phyloP scores from a whole-genome alignment of 148 eudicot species.

The Heliamphora exappendiculata region DNA sequence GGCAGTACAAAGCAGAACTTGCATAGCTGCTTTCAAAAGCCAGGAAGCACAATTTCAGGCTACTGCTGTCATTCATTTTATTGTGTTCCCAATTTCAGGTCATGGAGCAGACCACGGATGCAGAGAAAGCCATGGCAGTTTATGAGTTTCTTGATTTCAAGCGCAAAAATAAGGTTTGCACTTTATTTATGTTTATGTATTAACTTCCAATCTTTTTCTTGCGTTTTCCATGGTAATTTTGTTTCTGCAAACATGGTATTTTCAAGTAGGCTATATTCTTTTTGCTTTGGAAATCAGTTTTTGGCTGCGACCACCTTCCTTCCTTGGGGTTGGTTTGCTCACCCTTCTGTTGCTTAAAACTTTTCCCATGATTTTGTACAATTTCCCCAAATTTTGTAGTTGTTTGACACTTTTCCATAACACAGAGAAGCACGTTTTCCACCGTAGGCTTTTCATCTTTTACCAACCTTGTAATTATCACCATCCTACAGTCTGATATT shows the following conservation, averaged over 20 bases:
- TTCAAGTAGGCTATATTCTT: neutral
- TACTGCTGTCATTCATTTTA: neutral
- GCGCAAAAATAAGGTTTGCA: conserved; percentile 83
- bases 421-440: neutral
- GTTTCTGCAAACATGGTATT: neutral
- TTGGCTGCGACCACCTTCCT: neutral
- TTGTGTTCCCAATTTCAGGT: conserved; percentile 42
- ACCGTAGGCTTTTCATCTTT: neutral
- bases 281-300: neutral
- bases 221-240: neutral
- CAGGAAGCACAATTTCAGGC: neutral
- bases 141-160: conserved; percentile 86
- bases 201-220: conserved; percentile 1
- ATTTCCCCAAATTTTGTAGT: neutral
- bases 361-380: neutral
- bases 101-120: conserved; percentile 93
- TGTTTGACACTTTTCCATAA: neutral
- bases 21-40: neutral
- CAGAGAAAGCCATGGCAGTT: conserved; percentile 86
- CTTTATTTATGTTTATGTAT: conserved; percentile 10
- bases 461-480: neutral
- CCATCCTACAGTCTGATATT: neutral
- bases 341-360: neutral
- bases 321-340: neutral
- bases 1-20: neutral